Base-by-base conservation (phyloP, 2,329 filamentous ascomycete genomes). In the Fonsecaea erecta region DNA sequence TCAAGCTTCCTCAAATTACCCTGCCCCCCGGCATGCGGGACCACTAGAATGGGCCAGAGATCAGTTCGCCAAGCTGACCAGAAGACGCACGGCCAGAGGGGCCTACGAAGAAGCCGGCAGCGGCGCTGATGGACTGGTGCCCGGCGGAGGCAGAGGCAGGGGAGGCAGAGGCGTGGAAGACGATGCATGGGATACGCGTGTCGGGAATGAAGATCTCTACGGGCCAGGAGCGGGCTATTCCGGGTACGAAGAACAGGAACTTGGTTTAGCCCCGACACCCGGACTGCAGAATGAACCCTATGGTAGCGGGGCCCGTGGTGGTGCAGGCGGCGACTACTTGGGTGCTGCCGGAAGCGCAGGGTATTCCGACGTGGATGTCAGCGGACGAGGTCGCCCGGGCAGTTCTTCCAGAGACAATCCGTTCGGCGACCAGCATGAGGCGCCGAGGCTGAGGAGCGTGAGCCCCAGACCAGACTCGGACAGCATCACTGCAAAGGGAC, bases 181-280 rank as follows among this genome's bases (percentile, higher is more conserved):
- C 75, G 91, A 93, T 74, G 91, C 91, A 1, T 96, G 92, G 92
- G 91, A 95, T 78, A 79, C 90, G 68, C 83, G 90, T 65, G 91
- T 96, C 3, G 90, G 90, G 64, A 83, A 87, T 71, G 91, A 93
- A 76, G 71, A 73, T 46, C 62, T 68, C 24, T 73, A 73, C 52
- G 79, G 78, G 12, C 85, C 85, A 1, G 79, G 80, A 1, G 81
- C 81, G 24, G 84, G 84, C 1, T 91, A 91, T 76, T 55, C 55
- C 2, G 63, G 64, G n/a, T 89, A 91, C 74, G 91, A 94, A 75
- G 90, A 92, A 78, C 87, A 90, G 74, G 90, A 93, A 77, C 80
- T 92, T 4, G 89, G 88, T 0, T 74, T 85, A 37, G 68, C 67
- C n/a, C 62, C 70, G 18, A 71, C 82, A 79, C 57, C 72, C 34